Evolutionary conservation across 2,329 filamentous ascomycete species (phyloP).

Genomic region (Cladophialophora psammophila): DNA sequence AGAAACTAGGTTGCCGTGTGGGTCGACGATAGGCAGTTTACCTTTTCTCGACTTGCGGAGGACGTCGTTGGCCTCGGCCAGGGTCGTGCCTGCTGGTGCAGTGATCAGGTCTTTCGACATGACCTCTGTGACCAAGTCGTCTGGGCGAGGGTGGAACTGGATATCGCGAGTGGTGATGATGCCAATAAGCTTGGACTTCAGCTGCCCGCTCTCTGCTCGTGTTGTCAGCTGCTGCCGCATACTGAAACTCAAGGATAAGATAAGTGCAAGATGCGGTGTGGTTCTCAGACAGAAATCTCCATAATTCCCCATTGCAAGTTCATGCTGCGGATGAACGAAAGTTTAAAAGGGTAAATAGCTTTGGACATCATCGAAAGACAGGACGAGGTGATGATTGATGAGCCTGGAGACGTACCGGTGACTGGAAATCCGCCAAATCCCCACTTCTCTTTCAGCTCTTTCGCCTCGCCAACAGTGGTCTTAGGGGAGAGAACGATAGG

Average conservation of each 20-base stretch:
- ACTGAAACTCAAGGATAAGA: conserved; percentile 13
- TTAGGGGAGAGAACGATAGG: conserved; percentile 87
- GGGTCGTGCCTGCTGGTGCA: conserved; percentile 79
- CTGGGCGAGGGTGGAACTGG: conserved; percentile 84
- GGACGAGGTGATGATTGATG: conserved; percentile 32
- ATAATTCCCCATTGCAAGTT: conserved; percentile 85
- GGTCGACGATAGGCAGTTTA: conserved; percentile 92
- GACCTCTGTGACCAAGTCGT: conserved; percentile 79
- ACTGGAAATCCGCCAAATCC: conserved; percentile 98
- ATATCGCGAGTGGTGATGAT: conserved; percentile 98
- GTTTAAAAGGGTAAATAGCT: conserved; percentile 77
- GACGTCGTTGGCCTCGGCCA: conserved; percentile 89
- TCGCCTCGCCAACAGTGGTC: conserved; percentile 90
- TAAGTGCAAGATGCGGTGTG: conserved; percentile 5
- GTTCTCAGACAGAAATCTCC: conserved; percentile 72
- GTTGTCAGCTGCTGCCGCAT: conserved; percentile 25
- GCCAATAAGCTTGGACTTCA: conserved; percentile 93
- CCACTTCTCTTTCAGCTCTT: conserved; percentile 94
- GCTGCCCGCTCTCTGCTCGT: conserved; percentile 80
- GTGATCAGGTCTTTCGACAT: conserved; percentile 97
- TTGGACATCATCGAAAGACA: conserved; percentile 71
- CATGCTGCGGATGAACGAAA: conserved; percentile 99
- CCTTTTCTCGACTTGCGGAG: conserved; percentile 97
- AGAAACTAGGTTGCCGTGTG: conserved; percentile 83
- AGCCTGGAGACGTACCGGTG: conserved; percentile 75